Conservation (phyloP, 2,329 filamentous ascomycete genomes). For the Cytospora chrysosperma region DNA sequence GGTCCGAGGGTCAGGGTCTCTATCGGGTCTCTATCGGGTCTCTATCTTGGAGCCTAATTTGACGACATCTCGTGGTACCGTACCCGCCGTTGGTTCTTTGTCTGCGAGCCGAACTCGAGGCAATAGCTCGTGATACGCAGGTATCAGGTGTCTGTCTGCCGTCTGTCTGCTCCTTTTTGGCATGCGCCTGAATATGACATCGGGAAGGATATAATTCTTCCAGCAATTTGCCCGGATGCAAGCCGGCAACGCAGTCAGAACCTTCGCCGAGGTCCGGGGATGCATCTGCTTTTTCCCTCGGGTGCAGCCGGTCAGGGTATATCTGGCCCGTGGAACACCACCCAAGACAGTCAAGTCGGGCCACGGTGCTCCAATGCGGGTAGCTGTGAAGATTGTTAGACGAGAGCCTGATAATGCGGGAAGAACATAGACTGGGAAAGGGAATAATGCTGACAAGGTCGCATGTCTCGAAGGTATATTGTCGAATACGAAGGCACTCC, state of each 20-base stretch:
- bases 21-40: neutral
- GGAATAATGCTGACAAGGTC: neutral
- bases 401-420: neutral
- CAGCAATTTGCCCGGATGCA: conserved; percentile 4
- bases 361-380: conserved; percentile 2
- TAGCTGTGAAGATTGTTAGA: neutral
- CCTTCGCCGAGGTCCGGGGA: conserved; percentile 1
- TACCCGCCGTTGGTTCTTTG: neutral
- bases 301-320: conserved; percentile 19
- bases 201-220: conserved; percentile 5
- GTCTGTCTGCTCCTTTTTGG: neutral
- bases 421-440: neutral
- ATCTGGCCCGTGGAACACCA: neutral
- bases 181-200: conserved; percentile 12
- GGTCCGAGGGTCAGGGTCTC: conserved; percentile 3
- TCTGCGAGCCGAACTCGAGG: neutral
- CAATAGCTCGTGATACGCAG: neutral
- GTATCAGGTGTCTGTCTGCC: neutral
- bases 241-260: conserved; percentile 1
- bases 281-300: conserved; percentile 11
- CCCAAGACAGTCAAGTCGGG: conserved; percentile 8
- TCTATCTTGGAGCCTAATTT: conserved; percentile 13
- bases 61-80: conserved; percentile 21
- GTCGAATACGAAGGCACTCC: conserved; percentile 4
- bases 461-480: conserved; percentile 19